Conservation (phyloP, 176 grass and related monocot genomes). For the Puccinellia tenuiflora region DNA sequence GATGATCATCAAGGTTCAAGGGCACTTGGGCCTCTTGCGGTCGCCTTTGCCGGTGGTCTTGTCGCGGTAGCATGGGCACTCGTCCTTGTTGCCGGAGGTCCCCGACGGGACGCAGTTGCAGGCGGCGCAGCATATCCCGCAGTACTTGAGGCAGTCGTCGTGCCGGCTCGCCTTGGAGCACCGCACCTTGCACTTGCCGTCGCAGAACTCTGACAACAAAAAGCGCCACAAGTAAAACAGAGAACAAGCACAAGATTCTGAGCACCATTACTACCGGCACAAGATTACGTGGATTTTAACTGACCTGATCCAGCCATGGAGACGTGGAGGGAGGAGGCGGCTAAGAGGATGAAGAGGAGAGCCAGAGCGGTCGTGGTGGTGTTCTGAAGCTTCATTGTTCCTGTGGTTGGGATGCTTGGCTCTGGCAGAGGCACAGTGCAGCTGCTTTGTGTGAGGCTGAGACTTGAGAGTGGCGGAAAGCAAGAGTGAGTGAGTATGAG, state of each 20-base stretch:
- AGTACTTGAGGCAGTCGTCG: conserved; percentile 92
- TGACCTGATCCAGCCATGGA: conserved; percentile 58
- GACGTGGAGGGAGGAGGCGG: conserved; percentile 23
- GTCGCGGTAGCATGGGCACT: conserved; percentile 97
- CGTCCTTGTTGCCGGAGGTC: conserved; percentile 79
- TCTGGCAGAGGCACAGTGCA: not conserved
- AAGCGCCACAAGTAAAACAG: not conserved
- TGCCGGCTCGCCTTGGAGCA: conserved; percentile 84
- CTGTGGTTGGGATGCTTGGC: not conserved
- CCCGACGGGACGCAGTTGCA: conserved; percentile 90
- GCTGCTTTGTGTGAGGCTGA: not conserved
- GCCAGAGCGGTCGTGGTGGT: conserved; percentile 5
- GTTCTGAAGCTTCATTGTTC: conserved; percentile 39
- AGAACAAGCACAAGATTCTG: not conserved
- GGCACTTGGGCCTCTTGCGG: conserved; percentile 79
- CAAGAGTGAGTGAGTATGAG: not conserved
- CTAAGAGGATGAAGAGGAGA: conserved; percentile 42
- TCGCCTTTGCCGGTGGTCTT: conserved; percentile 60
- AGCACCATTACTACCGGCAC: too few species aligned
- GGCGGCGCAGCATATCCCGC: conserved; percentile 66
- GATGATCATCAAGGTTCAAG: not conserved
- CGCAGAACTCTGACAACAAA: conserved; percentile 39
- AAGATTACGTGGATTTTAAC: too few species aligned
- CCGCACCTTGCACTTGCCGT: conserved; percentile 69
- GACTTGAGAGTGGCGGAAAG: not conserved